Evolutionary conservation across 2,329 filamentous ascomycete genomes (phyloP).

Genomic region (Zymoseptoria brevis): DNA sequence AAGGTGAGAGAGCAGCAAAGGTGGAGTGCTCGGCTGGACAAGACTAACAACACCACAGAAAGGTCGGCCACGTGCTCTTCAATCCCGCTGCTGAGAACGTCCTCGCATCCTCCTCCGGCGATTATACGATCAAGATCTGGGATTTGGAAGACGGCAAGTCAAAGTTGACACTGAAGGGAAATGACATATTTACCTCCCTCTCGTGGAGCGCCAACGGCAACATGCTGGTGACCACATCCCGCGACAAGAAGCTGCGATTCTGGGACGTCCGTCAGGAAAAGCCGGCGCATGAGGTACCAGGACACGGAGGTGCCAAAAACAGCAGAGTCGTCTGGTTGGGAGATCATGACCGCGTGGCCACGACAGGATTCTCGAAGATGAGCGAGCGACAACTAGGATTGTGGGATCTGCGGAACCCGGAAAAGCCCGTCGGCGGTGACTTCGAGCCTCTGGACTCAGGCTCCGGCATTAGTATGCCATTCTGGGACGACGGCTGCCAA

Average conservation of each 20-base stretch:
- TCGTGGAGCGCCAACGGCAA: slow-evolving; percentile 90
- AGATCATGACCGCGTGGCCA: slow-evolving; percentile 90
- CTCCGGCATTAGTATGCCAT: slow-evolving; percentile 97
- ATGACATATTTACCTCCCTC: slow-evolving; percentile 87
- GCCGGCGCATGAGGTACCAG: slow-evolving; percentile 72
- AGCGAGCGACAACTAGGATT: slow-evolving; percentile 92
- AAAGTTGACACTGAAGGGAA: slow-evolving; percentile 70
- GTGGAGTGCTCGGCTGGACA: neutral
- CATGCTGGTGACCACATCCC: slow-evolving; percentile 81
- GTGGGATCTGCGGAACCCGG: slow-evolving; percentile 79
- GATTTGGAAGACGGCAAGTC: slow-evolving; percentile 73
- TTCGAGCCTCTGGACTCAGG: slow-evolving; percentile 90
- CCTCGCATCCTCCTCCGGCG: slow-evolving; percentile 87
- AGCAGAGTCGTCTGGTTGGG: slow-evolving; percentile 95
- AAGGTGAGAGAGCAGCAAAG: slow-evolving; percentile 56
- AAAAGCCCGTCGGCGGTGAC: slow-evolving; percentile 70
- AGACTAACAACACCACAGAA: slow-evolving; percentile 49
- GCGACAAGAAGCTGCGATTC: slow-evolving; percentile 95
- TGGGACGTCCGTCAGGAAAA: slow-evolving; percentile 96
- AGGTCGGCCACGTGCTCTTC: slow-evolving; percentile 96
- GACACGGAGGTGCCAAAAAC: slow-evolving; percentile 93
- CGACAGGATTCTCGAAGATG: slow-evolving; percentile 96
- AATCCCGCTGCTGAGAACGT: slow-evolving; percentile 95
- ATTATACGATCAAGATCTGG: slow-evolving; percentile 94
- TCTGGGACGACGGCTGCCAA: slow-evolving; percentile 97